Evolutionary conservation across 768 basidiomycete genomes (phyloP).

Genomic region (Hericium coralloides): DNA sequence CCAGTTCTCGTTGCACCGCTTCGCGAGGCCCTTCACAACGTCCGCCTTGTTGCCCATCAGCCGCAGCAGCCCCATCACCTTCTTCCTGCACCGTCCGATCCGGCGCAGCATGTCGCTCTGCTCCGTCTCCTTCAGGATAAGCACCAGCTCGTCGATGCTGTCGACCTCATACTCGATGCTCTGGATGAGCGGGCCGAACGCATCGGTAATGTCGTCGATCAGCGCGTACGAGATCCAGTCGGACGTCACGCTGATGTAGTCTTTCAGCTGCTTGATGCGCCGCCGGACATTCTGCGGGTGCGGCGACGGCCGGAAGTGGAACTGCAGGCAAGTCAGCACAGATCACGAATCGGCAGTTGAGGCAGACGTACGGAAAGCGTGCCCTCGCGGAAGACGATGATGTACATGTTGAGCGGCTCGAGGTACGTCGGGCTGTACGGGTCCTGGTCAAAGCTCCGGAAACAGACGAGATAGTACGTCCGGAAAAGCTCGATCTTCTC

Average conservation of each 20-base stretch:
- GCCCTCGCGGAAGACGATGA: conserved; percentile 96
- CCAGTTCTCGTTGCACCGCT: conserved; percentile 98
- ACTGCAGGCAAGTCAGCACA: conserved; percentile 35
- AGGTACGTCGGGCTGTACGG: conserved; percentile 94
- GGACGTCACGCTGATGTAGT: conserved; percentile 97
- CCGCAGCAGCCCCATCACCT: conserved; percentile 94
- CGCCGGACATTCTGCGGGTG: conserved; percentile 97
- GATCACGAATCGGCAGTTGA: background rate
- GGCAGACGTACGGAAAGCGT: conserved; percentile 69
- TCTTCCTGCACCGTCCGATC: conserved; percentile 98
- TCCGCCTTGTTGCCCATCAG: conserved; percentile 99
- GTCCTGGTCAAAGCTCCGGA: conserved; percentile 98
- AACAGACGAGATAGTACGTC: conserved; percentile 98
- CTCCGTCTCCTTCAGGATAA: conserved; percentile 92
- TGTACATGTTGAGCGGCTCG: conserved; percentile 99
- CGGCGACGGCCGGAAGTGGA: conserved; percentile 95
- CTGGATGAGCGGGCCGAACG: conserved; percentile 97
- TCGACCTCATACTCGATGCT: conserved; percentile 99
- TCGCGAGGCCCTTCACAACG: conserved; percentile 97
- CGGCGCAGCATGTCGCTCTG: conserved; percentile 95
- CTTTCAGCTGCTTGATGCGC: conserved; percentile 97
- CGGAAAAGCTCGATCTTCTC: conserved; percentile 99
- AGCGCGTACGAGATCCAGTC: conserved; percentile 99
- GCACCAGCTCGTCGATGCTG: conserved; percentile 94
- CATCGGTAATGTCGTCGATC: conserved; percentile 99